phyloP scores from a whole-genome alignment of 1,284 basidiomycete species.

The Gastroboletus turbinatus region DNA sequence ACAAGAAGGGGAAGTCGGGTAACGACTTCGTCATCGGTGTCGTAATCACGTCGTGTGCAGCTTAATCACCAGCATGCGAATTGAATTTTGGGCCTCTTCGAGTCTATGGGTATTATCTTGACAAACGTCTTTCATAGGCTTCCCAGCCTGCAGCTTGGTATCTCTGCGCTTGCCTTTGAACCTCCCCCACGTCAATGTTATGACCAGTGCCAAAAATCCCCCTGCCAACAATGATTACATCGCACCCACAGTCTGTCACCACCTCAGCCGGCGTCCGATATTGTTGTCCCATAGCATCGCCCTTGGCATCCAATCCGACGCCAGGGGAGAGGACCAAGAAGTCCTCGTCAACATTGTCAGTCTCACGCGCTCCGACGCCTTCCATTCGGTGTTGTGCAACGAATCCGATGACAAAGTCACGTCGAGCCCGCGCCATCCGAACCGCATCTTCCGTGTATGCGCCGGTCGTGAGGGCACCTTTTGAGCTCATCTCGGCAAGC shows the following conservation, averaged over 20 bases:
- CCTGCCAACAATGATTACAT: slow-evolving; percentile 97
- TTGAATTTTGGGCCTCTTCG: neutral
- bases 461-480: slow-evolving; percentile 83
- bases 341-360: slow-evolving; percentile 55
- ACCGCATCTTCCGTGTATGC: slow-evolving; percentile 86
- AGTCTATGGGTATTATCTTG: slow-evolving; percentile 4
- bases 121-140: slow-evolving; percentile 60
- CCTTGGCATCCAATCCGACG: slow-evolving; percentile 81
- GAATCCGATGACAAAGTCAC: slow-evolving; percentile 93
- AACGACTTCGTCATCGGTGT: slow-evolving; percentile 13
- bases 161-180: slow-evolving; percentile 73
- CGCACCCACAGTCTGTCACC: slow-evolving; percentile 83
- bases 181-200: slow-evolving; percentile 56
- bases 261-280: slow-evolving; percentile 92
- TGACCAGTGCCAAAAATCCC: slow-evolving; percentile 86
- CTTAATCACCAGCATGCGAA: neutral
- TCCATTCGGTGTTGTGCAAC: slow-evolving; percentile 89
- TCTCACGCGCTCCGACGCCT: slow-evolving; percentile 46
- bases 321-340: slow-evolving; percentile 94
- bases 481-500: slow-evolving; percentile 96
- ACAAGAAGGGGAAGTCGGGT: slow-evolving; percentile 32
- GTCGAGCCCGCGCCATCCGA: slow-evolving; percentile 77
- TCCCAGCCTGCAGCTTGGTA: slow-evolving; percentile 90
- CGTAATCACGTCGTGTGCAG: neutral
- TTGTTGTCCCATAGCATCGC: slow-evolving; percentile 93